Evolutionary conservation across 2,329 filamentous ascomycete genomes (phyloP).

Genomic region (Hymenoscyphus albidus): DNA sequence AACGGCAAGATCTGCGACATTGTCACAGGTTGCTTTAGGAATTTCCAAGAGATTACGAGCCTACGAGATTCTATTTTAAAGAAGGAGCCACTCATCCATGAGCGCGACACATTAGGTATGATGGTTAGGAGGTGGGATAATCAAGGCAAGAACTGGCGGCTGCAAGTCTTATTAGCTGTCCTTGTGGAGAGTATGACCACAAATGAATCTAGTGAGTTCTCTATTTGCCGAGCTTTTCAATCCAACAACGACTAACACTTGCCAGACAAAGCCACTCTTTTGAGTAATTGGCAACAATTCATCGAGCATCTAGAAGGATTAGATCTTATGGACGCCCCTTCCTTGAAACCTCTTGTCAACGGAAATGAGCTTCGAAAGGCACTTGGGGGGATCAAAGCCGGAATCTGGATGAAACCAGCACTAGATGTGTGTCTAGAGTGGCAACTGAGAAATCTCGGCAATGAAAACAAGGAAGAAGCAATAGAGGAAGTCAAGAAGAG

Average conservation of each 20-base stretch:
- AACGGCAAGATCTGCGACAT: constrained; percentile 72
- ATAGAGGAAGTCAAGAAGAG: constrained; percentile 54
- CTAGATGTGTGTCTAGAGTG: constrained; percentile 78
- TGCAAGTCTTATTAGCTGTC: constrained; percentile 65
- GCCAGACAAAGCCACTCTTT: constrained; percentile 29
- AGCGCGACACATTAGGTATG: constrained; percentile 69
- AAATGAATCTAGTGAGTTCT: constrained; percentile 17
- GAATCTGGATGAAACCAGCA: constrained; percentile 79
- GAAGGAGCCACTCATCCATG: constrained; percentile 42
- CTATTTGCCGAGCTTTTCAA: background rate
- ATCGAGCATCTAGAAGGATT: constrained; percentile 52
- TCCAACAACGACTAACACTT: background rate
- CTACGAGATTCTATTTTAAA: constrained; percentile 54
- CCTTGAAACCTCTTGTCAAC: constrained; percentile 64
- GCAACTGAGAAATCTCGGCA: constrained; percentile 77
- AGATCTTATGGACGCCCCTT: constrained; percentile 54
- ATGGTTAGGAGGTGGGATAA: constrained; percentile 68
- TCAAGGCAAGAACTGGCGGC: constrained; percentile 60
- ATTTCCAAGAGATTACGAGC: constrained; percentile 59
- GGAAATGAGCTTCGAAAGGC: constrained; percentile 68
- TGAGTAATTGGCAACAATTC: constrained; percentile 51
- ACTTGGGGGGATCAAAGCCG: constrained; percentile 63
- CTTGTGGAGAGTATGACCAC: constrained; percentile 56
- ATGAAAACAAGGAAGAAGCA: constrained; percentile 54
- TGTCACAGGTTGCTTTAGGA: constrained; percentile 59